phyloP scores from a whole-genome alignment of 176 grass and related monocot species.

The Coix lacrymajobi region DNA sequence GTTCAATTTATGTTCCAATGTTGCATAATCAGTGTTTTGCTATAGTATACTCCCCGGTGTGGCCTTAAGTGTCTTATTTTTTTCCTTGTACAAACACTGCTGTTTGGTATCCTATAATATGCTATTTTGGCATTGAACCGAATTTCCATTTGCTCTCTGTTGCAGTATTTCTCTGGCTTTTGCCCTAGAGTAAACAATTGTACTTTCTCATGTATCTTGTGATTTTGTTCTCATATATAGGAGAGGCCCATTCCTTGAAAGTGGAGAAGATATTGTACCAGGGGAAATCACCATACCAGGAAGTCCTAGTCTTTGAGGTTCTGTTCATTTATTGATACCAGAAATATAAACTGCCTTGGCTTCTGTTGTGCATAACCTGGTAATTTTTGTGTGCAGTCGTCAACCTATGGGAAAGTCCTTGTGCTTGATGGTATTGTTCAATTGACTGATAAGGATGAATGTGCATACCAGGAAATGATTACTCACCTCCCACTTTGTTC shows the following conservation, averaged over 20 bases:
- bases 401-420: conserved; percentile 90
- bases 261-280: conserved; percentile 86
- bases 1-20: neutral
- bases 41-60: neutral
- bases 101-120: neutral
- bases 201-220: neutral
- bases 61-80: neutral
- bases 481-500: conserved; percentile 94
- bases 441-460: conserved; percentile 97
- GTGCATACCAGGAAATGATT: conserved; percentile 98
- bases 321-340: neutral
- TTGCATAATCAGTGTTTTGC: neutral
- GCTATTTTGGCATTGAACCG: neutral
- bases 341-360: neutral
- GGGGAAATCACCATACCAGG: conserved; percentile 86
- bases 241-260: conserved; percentile 93
- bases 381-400: conserved; percentile 62
- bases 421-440: conserved; percentile 98
- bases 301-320: conserved; percentile 95
- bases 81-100: neutral
- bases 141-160: neutral
- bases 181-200: neutral
- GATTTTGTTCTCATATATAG: conserved; percentile 41
- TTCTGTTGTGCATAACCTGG: conserved; percentile 18
- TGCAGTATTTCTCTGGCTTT: neutral